phyloP scores from a whole-genome alignment of 2,329 filamentous ascomycete genomes.

The Cercospora sp. region DNA sequence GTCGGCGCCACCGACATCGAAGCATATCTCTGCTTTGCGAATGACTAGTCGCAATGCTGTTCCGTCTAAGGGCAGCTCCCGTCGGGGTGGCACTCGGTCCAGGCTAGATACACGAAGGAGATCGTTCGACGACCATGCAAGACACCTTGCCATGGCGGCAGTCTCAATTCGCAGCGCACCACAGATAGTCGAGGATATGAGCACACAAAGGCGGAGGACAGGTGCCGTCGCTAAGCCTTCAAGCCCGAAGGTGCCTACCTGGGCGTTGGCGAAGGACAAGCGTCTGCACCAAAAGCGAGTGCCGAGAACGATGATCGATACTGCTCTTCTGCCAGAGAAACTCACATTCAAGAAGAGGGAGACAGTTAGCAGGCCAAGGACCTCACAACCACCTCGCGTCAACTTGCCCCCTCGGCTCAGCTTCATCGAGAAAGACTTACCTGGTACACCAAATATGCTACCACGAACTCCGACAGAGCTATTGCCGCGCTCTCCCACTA shows the following conservation, averaged over 20 bases:
- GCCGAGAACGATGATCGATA: no score
- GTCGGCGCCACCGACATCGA: neutral
- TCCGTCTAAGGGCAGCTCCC: neutral
- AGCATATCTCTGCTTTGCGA: neutral
- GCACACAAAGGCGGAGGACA: neutral
- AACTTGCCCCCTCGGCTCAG: constrained; percentile 30
- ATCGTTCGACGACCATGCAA: neutral
- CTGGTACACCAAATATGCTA: constrained; percentile 29
- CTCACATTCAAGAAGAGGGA: constrained; percentile 14
- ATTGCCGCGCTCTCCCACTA: neutral
- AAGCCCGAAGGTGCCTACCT: neutral
- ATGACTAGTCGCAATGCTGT: neutral
- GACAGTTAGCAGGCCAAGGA: constrained; percentile 11
- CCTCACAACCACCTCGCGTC: constrained; percentile 21
- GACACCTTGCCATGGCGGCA: neutral
- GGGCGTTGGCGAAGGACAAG: neutral
- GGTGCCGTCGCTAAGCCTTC: constrained; percentile 17
- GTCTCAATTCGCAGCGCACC: neutral
- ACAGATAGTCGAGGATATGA: constrained; percentile 7
- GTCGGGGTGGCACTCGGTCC: neutral
- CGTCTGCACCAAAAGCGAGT: no score
- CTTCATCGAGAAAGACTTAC: constrained; percentile 29
- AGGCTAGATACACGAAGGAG: neutral
- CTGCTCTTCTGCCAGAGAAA: constrained; percentile 30
- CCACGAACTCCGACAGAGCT: constrained; percentile 29